Evolutionary conservation across 768 basidiomycete genomes (phyloP).

Genomic region (Strobilomyces confusus): DNA sequence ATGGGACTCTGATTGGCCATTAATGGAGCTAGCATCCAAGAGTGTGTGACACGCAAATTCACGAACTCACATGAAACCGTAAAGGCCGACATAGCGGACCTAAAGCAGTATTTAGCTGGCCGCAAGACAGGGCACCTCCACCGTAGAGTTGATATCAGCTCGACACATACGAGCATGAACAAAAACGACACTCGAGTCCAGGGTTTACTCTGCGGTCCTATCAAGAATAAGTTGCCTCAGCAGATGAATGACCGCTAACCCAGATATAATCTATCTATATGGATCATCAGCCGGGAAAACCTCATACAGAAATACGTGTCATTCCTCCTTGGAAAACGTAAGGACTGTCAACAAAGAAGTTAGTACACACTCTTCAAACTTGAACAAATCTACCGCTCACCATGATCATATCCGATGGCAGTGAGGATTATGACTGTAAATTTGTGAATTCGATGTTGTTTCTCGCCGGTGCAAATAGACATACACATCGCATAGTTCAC

Average conservation of each 20-base stretch:
- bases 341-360: background rate
- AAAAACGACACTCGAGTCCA: background rate
- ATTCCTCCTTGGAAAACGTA: background rate
- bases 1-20: background rate
- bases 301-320: too few species aligned
- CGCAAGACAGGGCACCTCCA: background rate
- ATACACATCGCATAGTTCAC: background rate
- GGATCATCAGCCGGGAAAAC: background rate
- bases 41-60: background rate
- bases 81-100: conserved; percentile 5
- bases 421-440: background rate
- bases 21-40: background rate
- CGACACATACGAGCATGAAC: background rate
- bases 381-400: background rate
- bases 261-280: background rate
- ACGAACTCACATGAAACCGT: background rate
- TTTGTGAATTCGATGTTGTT: too few species aligned
- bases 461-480: too few species aligned
- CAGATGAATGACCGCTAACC: background rate
- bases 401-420: background rate
- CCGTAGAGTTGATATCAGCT: background rate
- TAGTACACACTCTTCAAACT: too few species aligned
- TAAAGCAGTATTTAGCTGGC: background rate
- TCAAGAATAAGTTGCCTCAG: background rate
- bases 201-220: background rate